Conservation (phyloP, 352 stramenopile species). For the Pelagophyceae sp. region DNA sequence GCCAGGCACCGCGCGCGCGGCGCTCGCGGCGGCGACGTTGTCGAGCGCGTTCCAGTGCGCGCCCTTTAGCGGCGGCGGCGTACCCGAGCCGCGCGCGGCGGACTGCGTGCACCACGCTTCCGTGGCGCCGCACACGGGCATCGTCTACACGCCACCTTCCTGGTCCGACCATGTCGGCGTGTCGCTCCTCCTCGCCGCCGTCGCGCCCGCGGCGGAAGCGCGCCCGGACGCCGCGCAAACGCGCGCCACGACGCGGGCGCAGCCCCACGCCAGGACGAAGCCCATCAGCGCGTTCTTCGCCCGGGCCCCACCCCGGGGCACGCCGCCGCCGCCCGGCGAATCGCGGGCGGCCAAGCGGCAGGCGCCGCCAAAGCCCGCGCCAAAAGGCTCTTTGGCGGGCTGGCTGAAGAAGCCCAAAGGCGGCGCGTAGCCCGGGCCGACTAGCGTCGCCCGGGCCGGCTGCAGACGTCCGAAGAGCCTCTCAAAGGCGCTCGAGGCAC, state of each 20-base stretch:
- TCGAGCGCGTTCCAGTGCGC: slow-evolving; percentile 48
- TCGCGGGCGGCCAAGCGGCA: too few species aligned
- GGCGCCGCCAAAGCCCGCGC: too few species aligned
- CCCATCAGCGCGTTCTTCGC: slow-evolving; percentile 24
- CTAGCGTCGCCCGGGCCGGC: too few species aligned
- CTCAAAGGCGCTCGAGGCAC: too few species aligned
- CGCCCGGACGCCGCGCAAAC: neutral
- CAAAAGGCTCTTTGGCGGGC: too few species aligned
- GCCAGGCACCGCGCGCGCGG: slow-evolving; percentile 33
- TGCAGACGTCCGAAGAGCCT: too few species aligned
- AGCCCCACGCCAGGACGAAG: slow-evolving; percentile 22
- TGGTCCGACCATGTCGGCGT: slow-evolving; percentile 60
- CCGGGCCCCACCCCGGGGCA: neutral
- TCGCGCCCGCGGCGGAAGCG: neutral
- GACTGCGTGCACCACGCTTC: slow-evolving; percentile 54
- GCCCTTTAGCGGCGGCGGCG: slow-evolving; percentile 53
- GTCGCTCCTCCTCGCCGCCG: slow-evolving; percentile 43
- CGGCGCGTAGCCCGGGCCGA: too few species aligned
- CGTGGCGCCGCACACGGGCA: slow-evolving; percentile 43
- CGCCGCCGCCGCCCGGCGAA: too few species aligned
- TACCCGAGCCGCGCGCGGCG: slow-evolving; percentile 37
- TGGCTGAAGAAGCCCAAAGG: too few species aligned
- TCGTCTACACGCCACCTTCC: slow-evolving; percentile 59
- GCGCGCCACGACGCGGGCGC: slow-evolving; percentile 9
- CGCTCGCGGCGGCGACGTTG: slow-evolving; percentile 45